Conservation (phyloP, 345 rosid species). For the Salix udensis region DNA sequence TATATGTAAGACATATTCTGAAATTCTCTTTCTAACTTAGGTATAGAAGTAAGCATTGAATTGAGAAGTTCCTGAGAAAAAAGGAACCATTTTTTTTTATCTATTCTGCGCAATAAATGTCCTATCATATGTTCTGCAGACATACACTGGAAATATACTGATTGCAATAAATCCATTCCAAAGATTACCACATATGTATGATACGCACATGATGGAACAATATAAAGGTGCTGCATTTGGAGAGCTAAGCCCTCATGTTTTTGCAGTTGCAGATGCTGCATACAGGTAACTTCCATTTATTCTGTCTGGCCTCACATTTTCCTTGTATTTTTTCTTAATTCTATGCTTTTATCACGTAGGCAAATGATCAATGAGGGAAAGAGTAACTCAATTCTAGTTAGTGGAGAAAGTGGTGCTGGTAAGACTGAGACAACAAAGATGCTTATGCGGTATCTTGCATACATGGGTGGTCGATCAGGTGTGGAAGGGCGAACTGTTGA, state of each 20-base stretch:
- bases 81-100: background rate
- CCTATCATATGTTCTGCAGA: conserved; percentile 40
- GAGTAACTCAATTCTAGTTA: conserved; percentile 98
- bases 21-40: conserved; percentile 9
- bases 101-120: conserved; percentile 16
- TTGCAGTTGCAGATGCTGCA: conserved; percentile 98
- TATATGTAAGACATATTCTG: conserved; percentile 59
- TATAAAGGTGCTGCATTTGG: conserved; percentile 98
- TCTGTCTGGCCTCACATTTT: conserved; percentile 15
- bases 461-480: conserved; percentile 96
- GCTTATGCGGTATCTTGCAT: conserved; percentile 99
- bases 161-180: conserved; percentile 98
- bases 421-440: conserved; percentile 99
- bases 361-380: conserved; percentile 98
- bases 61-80: conserved; percentile 8
- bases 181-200: conserved; percentile 95
- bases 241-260: conserved; percentile 97
- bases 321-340: conserved; percentile 25
- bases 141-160: conserved; percentile 96
- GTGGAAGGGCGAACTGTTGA: conserved; percentile 99
- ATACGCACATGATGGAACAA: conserved; percentile 99
- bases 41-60: conserved; percentile 12
- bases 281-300: conserved; percentile 55
- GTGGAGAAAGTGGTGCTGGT: conserved; percentile 99
- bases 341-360: conserved; percentile 40